Percentiles rank a stretch among this genome's conserved stretches.
Conservation (phyloP, 805 yeast species). For the Priceomyces haplophilus region DNA sequence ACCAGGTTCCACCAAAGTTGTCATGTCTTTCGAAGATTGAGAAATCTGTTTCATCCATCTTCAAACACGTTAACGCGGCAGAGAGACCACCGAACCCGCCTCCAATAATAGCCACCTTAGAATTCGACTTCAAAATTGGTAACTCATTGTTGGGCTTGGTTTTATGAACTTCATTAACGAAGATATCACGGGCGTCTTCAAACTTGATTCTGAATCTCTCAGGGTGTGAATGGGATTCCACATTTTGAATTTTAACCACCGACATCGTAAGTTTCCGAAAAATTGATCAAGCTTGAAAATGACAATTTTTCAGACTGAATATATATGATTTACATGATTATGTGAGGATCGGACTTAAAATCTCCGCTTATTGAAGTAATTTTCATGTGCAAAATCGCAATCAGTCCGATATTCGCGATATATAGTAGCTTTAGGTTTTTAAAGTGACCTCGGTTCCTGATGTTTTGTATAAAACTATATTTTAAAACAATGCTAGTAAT, state of each 20-base stretch:
- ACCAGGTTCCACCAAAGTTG: conserved; percentile 44
- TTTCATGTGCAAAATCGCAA: too few relatives aligned
- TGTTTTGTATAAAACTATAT: too few relatives aligned
- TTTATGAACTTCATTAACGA: conserved; percentile 19
- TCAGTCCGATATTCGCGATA: too few relatives aligned
- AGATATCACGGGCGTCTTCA: conserved; percentile 24
- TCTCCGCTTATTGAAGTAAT: too few relatives aligned
- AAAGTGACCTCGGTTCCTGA: too few relatives aligned
- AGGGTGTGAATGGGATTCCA: conserved; percentile 34
- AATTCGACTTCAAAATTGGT: conserved; percentile 20
- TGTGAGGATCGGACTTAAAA: too few relatives aligned
- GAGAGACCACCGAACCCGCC: conserved; percentile 41
- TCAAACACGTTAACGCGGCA: conserved; percentile 25
- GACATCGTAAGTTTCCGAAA: conserved; percentile 20
- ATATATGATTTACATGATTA: too few relatives aligned
- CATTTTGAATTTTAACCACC: conserved; percentile 22
- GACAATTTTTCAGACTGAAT: too few relatives aligned
- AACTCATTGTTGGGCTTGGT: conserved; percentile 14
- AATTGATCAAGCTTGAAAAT: too few relatives aligned
- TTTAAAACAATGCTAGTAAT: too few relatives aligned
- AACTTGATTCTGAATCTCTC: conserved; percentile 25
- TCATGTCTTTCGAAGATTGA: conserved; percentile 38
- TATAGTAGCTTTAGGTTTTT: too few relatives aligned
- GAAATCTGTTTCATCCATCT: conserved; percentile 28
- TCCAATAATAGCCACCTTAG: conserved; percentile 37